These are phyloP conservation scores for Seiridium unicorne DNA, from an alignment of 2,329 filamentous ascomycete genomes.

Conservation along the genomic window DNA sequence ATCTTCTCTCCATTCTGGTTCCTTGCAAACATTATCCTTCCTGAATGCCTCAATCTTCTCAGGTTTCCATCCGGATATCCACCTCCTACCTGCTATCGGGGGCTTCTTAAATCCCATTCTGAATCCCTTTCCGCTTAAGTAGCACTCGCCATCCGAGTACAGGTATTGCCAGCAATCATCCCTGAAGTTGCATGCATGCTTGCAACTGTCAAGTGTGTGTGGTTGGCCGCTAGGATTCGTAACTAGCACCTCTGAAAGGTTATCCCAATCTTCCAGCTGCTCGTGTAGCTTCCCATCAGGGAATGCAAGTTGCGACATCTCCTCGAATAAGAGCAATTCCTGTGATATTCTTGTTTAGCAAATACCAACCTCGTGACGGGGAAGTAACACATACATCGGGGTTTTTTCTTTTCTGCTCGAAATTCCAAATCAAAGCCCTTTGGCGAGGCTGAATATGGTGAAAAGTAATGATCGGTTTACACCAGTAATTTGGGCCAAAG, in stretches of 20 bases:
- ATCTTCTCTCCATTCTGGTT: neutral
- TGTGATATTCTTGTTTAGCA: neutral
- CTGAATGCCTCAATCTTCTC: slow-evolving; percentile 1
- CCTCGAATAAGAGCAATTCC: neutral
- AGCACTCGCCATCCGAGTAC: neutral
- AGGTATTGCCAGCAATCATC: neutral
- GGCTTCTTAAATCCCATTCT: neutral
- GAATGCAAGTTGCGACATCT: neutral
- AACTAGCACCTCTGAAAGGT: neutral
- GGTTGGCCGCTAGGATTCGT: neutral
- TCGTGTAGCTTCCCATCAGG: neutral
- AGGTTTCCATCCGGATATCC: neutral
- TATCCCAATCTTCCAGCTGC: neutral
- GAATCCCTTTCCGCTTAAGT: neutral
- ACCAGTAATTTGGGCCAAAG: neutral
- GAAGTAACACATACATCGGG: neutral
- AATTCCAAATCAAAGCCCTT: neutral
- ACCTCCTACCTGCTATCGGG: neutral
- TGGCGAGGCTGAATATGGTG: neutral
- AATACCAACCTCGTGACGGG: neutral
- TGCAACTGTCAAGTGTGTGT: neutral
- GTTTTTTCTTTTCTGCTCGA: neutral
- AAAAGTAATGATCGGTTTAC: neutral
- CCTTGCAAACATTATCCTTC: neutral
- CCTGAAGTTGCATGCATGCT: neutral